phyloP scores from a whole-genome alignment of 139 green algal genomes.

The Tetraselmis chui region DNA sequence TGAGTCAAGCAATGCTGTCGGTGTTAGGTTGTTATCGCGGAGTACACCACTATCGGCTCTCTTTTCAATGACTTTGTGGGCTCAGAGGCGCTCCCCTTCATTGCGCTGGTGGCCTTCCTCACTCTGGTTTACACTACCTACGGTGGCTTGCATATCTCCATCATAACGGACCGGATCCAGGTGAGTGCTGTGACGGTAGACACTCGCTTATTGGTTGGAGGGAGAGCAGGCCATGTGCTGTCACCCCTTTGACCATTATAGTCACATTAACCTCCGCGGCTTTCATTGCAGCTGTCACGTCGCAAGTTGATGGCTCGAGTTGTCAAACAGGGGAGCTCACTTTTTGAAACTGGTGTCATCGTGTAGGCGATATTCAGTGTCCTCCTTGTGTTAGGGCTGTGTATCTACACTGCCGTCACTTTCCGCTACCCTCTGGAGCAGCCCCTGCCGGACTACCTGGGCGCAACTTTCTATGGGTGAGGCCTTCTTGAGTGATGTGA shows the following conservation, averaged over 20 bases:
- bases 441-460: constrained; percentile 27
- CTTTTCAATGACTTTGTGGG: constrained; percentile 58
- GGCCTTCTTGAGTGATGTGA: too few relatives aligned
- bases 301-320: too few relatives aligned
- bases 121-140: constrained; percentile 57
- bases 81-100: constrained; percentile 47
- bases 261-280: too few relatives aligned
- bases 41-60: constrained; percentile 60
- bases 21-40: constrained; percentile 36
- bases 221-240: too few relatives aligned
- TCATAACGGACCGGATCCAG: constrained; percentile 73
- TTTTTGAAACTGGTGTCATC: too few relatives aligned
- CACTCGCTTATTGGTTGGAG: background rate
- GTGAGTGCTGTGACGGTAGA: background rate
- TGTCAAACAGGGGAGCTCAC: too few relatives aligned
- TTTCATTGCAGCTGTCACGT: too few relatives aligned
- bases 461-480: background rate
- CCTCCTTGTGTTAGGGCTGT: constrained; percentile 44
- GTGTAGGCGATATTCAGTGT: constrained; percentile 27
- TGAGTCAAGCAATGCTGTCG: background rate
- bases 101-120: constrained; percentile 57
- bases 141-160: constrained; percentile 64
- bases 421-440: constrained; percentile 44
- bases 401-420: constrained; percentile 59
- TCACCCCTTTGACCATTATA: too few relatives aligned